Base-by-base conservation (phyloP, 1,139 yeast species). In the Suhomyces ambrosiae region DNA sequence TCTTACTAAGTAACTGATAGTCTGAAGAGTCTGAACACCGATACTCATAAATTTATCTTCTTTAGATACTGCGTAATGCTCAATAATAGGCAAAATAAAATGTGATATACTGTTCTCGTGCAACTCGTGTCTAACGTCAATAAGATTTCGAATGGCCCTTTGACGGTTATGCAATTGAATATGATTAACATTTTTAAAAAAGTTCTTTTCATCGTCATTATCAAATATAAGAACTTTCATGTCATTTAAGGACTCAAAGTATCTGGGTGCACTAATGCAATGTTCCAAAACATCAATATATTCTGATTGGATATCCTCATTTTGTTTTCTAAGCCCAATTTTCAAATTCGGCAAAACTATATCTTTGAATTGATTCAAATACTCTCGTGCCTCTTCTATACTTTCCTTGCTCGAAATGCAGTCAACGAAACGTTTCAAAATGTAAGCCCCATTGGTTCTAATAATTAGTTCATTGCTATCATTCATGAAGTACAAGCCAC, bases 101-200 rank as follows among this genome's bases (percentile, higher is more conserved):
- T 87, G 94, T 0, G 95, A 75, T 39, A 90, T 80, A 48, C 81
- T 82, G 27, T 71, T 65, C 26, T 79, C 79, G 2, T 74, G 61
- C 10, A 90, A 60, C 7, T 68, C 68, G 18, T 71, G 68, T 36
- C 65, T 54, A 27, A 47, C 40, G 7, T 59, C 68, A 5, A 58
- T 53, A 23, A 88, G 64, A 42, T 86, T 74, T 49, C 79, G 74
- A 17, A 92, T 71, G 0, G 97, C 95, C 52, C 88, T 75, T 57
- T 85, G 89, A 52, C 97, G 83, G 62, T 95, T 79, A 53, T 85
- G 90, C 15, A 84, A 56, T 63, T 94, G 98, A 35, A 92, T 81
- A 56, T 92, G 97, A 44, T 76, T 76, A 29, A 94, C 72, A 53
- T 89, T 89, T 41, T 71, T 65, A 66, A 92, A 92, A 55, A 92